A percentile compares a stretch with the other conserved stretches of the same genome.
Conservation (phyloP, 768 basidiomycete genomes). For the Chiua virens region DNA sequence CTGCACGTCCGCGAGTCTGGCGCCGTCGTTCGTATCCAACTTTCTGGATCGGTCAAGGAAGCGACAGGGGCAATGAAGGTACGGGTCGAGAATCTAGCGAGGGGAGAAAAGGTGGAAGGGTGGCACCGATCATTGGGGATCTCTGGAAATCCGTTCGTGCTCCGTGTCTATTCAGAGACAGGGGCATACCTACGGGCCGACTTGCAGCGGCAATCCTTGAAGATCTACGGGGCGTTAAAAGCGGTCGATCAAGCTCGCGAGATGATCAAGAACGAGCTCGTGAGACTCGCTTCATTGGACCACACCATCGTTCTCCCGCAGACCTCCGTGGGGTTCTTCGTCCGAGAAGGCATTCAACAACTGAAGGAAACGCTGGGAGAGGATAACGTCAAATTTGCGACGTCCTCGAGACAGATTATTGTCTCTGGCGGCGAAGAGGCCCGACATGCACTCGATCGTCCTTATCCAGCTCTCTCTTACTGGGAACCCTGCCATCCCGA, state of each 20-base stretch:
- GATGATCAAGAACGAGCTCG: constrained; percentile 46
- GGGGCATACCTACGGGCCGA: constrained; percentile 50
- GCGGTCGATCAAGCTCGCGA: constrained; percentile 41
- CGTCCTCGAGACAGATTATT: constrained; percentile 41
- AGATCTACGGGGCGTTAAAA: constrained; percentile 43
- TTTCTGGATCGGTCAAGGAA: constrained; percentile 48
- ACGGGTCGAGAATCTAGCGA: constrained; percentile 48
- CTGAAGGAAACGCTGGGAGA: too few relatives aligned
- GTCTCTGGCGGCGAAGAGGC: constrained; percentile 60
- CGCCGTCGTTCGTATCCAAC: constrained; percentile 36
- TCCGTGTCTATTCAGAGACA: too few relatives aligned
- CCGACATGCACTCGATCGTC: constrained; percentile 42
- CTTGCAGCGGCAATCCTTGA: constrained; percentile 43
- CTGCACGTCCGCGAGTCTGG: constrained; percentile 25
- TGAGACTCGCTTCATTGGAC: constrained; percentile 46
- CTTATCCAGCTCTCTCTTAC: constrained; percentile 44
- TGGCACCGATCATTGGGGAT: constrained; percentile 50
- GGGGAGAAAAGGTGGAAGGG: constrained; percentile 45
- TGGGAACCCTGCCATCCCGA: constrained; percentile 4
- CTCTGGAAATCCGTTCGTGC: constrained; percentile 26
- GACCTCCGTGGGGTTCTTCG: constrained; percentile 45
- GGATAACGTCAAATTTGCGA: constrained; percentile 44
- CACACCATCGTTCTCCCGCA: constrained; percentile 13
- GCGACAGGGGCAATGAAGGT: constrained; percentile 54
- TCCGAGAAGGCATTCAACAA: constrained; percentile 46